A percentile compares a stretch with the other conserved stretches of the same genome.
Conservation (phyloP, 805 yeast species). For the Yueomyces sinensis region DNA sequence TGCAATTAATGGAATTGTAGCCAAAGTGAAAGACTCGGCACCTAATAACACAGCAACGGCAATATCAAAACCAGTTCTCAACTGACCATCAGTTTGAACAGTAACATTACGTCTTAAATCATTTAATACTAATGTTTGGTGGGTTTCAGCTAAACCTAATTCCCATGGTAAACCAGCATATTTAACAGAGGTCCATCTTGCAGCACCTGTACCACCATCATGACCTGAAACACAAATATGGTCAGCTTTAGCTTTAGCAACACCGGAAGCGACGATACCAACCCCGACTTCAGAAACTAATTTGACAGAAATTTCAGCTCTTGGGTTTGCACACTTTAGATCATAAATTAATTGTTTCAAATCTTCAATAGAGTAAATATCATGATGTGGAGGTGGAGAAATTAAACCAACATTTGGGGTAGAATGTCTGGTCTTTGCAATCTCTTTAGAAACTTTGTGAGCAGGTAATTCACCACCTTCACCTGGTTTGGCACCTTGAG, state of each 20-base stretch:
- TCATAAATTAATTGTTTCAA: conserved; percentile 93
- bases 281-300: conserved; percentile 97
- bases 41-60: conserved; percentile 94
- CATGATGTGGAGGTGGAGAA: conserved; percentile 98
- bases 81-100: conserved; percentile 97
- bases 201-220: conserved; percentile 99
- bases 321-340: conserved; percentile 91
- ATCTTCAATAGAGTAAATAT: conserved; percentile 95
- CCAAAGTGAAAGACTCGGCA: conserved; percentile 98
- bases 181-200: conserved; percentile 92
- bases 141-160: conserved; percentile 94
- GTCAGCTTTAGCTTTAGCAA: conserved; percentile 97
- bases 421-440: conserved; percentile 93
- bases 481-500: conserved; percentile 99
- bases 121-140: conserved; percentile 89
- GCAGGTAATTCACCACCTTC: conserved; percentile 99
- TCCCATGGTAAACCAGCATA: conserved; percentile 99
- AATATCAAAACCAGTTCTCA: conserved; percentile 92
- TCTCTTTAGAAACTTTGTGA: conserved; percentile 73
- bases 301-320: conserved; percentile 93
- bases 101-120: conserved; percentile 92
- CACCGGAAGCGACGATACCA: conserved; percentile 98
- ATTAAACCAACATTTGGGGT: conserved; percentile 95
- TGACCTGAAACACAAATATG: conserved; percentile 93
- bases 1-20: conserved; percentile 92